Conservation (phyloP, 225 moss, liverwort and hornwort species). For the Climacium dendroides region DNA sequence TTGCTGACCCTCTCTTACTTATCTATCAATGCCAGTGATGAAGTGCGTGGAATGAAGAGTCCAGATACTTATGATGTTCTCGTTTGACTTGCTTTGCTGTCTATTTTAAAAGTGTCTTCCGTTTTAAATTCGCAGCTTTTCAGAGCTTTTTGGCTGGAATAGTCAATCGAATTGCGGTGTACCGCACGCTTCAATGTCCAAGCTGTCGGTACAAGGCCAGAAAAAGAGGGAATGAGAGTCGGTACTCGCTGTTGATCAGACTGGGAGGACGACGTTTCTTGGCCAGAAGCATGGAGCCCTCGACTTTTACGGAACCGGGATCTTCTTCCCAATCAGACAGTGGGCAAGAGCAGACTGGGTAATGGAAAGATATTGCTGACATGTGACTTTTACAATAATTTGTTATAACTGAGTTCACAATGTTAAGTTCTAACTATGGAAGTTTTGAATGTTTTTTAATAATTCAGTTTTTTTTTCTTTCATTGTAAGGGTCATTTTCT, state of each 20-base stretch:
- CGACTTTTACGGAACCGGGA: neutral
- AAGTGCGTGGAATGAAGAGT: neutral
- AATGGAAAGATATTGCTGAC: neutral
- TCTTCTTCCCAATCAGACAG: neutral
- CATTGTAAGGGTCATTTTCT: neutral
- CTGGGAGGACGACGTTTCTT: neutral
- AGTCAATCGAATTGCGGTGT: neutral
- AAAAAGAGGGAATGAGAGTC: neutral
- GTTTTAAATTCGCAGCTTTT: too few relatives aligned
- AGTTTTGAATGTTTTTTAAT: neutral
- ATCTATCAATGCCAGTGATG: neutral
- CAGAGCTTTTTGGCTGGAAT: too few relatives aligned
- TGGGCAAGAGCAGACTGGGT: neutral
- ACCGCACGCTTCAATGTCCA: neutral
- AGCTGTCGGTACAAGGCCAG: too few relatives aligned
- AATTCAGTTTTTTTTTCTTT: neutral
- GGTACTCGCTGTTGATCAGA: neutral
- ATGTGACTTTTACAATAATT: neutral
- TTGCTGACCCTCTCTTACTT: neutral
- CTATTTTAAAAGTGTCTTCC: too few relatives aligned
- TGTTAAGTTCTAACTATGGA: neutral
- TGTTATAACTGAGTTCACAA: neutral
- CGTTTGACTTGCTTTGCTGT: neutral
- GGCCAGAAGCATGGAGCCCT: neutral
- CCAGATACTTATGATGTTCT: neutral